Evolutionary conservation across 441 rosid species (phyloP).

Genomic region (Corymbia citriodora): DNA sequence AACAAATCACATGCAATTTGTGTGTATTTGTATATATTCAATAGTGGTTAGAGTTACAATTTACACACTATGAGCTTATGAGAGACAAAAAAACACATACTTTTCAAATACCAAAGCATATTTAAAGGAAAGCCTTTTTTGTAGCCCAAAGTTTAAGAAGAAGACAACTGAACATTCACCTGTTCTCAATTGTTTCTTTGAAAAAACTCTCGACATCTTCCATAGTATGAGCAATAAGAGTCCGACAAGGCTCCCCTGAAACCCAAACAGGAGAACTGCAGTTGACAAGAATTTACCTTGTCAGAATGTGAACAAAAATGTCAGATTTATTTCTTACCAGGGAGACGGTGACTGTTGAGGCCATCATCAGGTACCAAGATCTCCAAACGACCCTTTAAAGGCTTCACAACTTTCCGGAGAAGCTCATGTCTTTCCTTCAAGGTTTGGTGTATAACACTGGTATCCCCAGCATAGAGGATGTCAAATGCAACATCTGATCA

Average conservation of each 20-base stretch:
- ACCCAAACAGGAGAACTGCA: conserved; percentile 3
- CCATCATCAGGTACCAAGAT: conserved; percentile 78
- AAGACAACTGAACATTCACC: conserved; percentile 33
- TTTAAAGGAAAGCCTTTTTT: not conserved
- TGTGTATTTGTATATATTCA: not conserved
- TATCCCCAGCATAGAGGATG: conserved; percentile 90
- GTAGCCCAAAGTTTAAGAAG: not conserved
- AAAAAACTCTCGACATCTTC: conserved; percentile 77
- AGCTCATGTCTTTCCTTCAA: conserved; percentile 92
- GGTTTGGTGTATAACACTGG: conserved; percentile 94
- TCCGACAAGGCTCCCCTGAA: conserved; percentile 89
- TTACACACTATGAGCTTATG: not conserved
- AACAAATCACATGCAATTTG: not conserved
- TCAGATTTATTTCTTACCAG: conserved; percentile 37
- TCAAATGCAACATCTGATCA: conserved; percentile 89
- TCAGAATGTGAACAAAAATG: not conserved
- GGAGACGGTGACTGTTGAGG: conserved; percentile 48
- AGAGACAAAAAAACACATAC: not conserved
- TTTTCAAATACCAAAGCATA: not conserved
- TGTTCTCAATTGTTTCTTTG: conserved; percentile 81
- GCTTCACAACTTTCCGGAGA: conserved; percentile 64
- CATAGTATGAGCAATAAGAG: conserved; percentile 45
- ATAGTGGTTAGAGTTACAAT: not conserved
- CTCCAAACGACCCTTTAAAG: conserved; percentile 85
- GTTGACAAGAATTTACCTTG: not conserved